Conservation (phyloP, 1,284 basidiomycete genomes). For the Bjerkandera adusta region DNA sequence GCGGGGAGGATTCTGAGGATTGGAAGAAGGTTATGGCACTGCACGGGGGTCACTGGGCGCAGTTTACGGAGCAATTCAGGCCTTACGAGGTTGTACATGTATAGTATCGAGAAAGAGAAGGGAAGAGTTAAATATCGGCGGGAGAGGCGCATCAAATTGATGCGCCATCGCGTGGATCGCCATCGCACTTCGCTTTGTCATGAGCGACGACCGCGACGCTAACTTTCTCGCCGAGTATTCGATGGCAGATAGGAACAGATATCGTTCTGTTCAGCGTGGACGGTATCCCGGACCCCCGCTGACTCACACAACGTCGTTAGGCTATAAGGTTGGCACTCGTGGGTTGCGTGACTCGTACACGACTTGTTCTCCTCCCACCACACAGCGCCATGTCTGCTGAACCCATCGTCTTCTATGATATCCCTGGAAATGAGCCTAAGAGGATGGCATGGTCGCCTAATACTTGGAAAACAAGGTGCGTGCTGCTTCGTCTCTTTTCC, state of each 20-base stretch:
- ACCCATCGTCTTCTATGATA: conserved; percentile 15
- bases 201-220: neutral
- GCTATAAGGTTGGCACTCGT: neutral
- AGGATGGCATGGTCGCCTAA: conserved; percentile 13
- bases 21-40: conserved; percentile 36
- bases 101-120: neutral
- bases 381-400: neutral
- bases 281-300: neutral
- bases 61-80: conserved; percentile 32
- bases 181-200: neutral
- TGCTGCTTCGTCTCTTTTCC: neutral
- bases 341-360: neutral
- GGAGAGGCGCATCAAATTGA: neutral
- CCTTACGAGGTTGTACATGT: conserved; percentile 24
- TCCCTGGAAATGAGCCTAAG: conserved; percentile 6
- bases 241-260: neutral
- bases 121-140: neutral
- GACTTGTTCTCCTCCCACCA: neutral
- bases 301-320: neutral
- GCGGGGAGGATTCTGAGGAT: conserved; percentile 34
- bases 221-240: neutral
- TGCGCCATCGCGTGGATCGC: neutral
- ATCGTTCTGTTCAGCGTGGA: neutral
- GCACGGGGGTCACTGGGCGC: conserved; percentile 39
- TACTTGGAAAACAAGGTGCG: conserved; percentile 12